A percentile compares a stretch with the other conserved stretches of the same genome.
Evolutionary conservation across 257 asterid genomes (phyloP).

Genomic region (Solanum medicagineum): DNA sequence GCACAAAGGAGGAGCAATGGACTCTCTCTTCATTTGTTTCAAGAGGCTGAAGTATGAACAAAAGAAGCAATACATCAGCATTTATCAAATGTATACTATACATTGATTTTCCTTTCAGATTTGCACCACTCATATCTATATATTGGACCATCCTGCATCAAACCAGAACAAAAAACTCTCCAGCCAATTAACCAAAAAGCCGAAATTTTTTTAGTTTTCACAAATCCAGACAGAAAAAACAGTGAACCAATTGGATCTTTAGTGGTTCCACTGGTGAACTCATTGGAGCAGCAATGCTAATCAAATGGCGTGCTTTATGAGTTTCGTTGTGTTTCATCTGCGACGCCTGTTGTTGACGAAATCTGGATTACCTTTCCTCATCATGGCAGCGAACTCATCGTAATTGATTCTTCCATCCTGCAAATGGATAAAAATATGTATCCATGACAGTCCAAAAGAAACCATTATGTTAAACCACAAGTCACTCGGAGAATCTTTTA

Average conservation of each 20-base stretch:
- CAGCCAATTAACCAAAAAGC: neutral
- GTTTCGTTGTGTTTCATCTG: slow-evolving; percentile 14
- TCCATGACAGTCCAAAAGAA: neutral
- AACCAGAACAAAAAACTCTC: neutral
- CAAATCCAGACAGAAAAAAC: neutral
- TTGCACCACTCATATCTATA: neutral
- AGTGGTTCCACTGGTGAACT: neutral
- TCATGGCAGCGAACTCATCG: slow-evolving; percentile 81
- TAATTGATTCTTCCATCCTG: slow-evolving; percentile 92
- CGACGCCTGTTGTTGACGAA: slow-evolving; percentile 48
- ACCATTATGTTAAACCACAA: neutral
- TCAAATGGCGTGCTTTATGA: neutral
- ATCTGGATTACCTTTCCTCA: slow-evolving; percentile 78
- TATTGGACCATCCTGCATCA: neutral
- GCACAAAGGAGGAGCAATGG: neutral
- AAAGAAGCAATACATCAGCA: neutral
- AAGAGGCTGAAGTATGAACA: neutral
- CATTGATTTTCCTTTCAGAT: neutral
- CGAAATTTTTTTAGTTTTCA: neutral
- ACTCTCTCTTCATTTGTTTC: neutral
- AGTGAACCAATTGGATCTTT: neutral
- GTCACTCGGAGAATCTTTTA: neutral
- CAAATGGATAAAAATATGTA: neutral
- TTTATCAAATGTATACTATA: neutral
- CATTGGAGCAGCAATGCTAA: neutral